These are phyloP conservation scores for Choiromyces venosus DNA, from an alignment of 495 filamentous ascomycete genomes.

Conservation along the genomic window DNA sequence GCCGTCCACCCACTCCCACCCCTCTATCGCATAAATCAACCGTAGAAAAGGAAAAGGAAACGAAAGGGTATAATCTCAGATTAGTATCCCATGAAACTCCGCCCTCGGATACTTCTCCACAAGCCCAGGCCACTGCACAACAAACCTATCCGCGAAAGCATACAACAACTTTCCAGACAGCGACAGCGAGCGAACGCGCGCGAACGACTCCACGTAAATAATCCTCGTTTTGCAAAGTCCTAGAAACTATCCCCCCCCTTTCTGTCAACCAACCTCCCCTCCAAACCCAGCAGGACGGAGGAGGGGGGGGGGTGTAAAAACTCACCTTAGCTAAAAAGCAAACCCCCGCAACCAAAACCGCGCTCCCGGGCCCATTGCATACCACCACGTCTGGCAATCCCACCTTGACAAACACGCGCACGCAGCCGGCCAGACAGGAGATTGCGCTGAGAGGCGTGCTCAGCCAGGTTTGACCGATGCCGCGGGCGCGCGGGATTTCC, in stretches of 20 bases:
- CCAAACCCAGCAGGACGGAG: not conserved
- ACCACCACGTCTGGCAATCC: constrained; percentile 66
- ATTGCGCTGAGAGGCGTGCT: constrained; percentile 52
- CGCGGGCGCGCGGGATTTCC: constrained; percentile 58
- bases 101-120: constrained; percentile 28
- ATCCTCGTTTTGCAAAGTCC: constrained; percentile 55
- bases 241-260: constrained; percentile 26
- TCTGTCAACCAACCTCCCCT: not conserved
- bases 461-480: constrained; percentile 59
- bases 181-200: constrained; percentile 71
- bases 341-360: constrained; percentile 69
- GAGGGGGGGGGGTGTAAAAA: not conserved
- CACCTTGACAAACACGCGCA: constrained; percentile 16
- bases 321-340: constrained; percentile 62
- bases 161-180: constrained; percentile 70
- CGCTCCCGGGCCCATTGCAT: constrained; percentile 84
- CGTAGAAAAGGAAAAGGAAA: too few relatives aligned
- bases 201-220: constrained; percentile 89
- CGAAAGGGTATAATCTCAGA: too few relatives aligned
- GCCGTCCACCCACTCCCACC: not conserved
- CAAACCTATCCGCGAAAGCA: constrained; percentile 57
- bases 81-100: constrained; percentile 40
- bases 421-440: constrained; percentile 28
- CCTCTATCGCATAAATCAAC: too few relatives aligned
- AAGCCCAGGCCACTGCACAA: constrained; percentile 63